These are phyloP conservation scores for Colletotrichum simmondsii DNA, from an alignment of 2,329 filamentous ascomycete genomes.

Conservation along the genomic window DNA sequence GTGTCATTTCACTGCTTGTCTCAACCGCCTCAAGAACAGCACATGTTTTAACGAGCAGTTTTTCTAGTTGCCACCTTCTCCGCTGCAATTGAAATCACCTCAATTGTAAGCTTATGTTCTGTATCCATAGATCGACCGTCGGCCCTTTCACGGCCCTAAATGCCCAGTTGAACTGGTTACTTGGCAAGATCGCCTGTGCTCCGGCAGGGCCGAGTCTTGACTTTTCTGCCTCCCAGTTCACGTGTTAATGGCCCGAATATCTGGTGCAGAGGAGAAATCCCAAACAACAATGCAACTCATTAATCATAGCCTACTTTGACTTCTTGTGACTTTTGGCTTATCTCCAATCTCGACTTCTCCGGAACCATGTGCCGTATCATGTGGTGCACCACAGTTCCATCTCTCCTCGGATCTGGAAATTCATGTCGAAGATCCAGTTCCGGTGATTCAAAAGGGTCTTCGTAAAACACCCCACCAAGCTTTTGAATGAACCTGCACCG, in stretches of 20 bases:
- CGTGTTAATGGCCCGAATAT: background rate
- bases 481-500: background rate
- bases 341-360: background rate
- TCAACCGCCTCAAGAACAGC: background rate
- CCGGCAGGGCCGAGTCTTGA: background rate
- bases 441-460: background rate
- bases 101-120: background rate
- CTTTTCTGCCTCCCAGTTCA: background rate
- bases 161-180: background rate
- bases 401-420: background rate
- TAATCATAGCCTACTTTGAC: background rate
- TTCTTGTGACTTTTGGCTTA: background rate
- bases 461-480: background rate
- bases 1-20: background rate
- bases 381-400: background rate
- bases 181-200: background rate
- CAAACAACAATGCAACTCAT: background rate
- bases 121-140: background rate
- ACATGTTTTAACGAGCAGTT: background rate
- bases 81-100: background rate
- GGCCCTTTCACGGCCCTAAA: background rate
- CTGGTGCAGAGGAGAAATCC: background rate
- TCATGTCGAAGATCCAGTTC: background rate
- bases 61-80: background rate
- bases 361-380: background rate